These are phyloP conservation scores for Xanthoconium stramineum DNA, from an alignment of 768 basidiomycete genomes.

Conservation along the genomic window DNA sequence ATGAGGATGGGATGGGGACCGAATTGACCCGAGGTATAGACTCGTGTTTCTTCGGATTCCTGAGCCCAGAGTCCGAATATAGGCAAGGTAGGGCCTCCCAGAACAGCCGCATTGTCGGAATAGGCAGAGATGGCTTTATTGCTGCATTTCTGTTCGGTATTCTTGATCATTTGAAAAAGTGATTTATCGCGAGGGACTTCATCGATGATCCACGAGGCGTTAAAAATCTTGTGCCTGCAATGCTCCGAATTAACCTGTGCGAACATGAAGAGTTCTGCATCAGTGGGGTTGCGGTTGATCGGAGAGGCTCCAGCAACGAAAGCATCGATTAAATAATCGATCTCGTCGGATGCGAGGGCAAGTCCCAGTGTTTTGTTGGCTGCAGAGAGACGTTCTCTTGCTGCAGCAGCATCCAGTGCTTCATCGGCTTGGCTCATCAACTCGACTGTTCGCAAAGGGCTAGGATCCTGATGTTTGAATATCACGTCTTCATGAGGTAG, in stretches of 20 bases:
- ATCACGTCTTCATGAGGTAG: constrained; percentile 56
- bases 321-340: constrained; percentile 86
- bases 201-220: constrained; percentile 93
- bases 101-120: constrained; percentile 96
- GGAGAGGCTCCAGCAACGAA: constrained; percentile 71
- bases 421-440: constrained; percentile 37
- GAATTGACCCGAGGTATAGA: constrained; percentile 52
- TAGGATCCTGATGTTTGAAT: constrained; percentile 60
- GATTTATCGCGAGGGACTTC: constrained; percentile 59
- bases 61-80: constrained; percentile 61
- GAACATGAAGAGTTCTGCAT: constrained; percentile 99
- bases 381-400: constrained; percentile 60
- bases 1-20: constrained; percentile 87
- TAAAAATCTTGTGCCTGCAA: constrained; percentile 99
- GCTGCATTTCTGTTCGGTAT: constrained; percentile 78
- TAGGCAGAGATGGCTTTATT: constrained; percentile 92
- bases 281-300: constrained; percentile 83
- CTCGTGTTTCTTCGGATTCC: constrained; percentile 21
- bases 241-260: constrained; percentile 99
- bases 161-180: constrained; percentile 96
- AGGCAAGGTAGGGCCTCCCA: constrained; percentile 66
- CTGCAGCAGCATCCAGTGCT: constrained; percentile 33
- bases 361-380: constrained; percentile 89
- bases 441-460: constrained; percentile 69
- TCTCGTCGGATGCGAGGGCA: constrained; percentile 85